Percentiles rank a stretch among this genome's conserved stretches.
These are phyloP conservation scores for Tetragonia tetragonoides DNA, from an alignment of 148 eudicot species.

Conservation along the genomic window DNA sequence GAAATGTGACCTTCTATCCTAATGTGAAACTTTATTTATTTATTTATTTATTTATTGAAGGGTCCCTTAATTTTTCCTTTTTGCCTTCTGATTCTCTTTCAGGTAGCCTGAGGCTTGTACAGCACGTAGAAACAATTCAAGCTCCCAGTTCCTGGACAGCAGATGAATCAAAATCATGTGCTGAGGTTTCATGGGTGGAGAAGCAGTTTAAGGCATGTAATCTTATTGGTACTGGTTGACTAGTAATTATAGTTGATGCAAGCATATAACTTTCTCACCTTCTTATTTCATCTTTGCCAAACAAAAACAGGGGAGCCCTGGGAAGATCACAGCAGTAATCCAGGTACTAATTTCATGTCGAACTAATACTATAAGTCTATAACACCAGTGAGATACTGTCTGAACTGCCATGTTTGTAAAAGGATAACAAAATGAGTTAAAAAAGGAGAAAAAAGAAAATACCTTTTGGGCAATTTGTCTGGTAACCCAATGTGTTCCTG, in stretches of 20 bases:
- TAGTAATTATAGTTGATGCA: background rate
- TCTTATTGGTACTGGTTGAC: background rate
- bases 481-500: background rate
- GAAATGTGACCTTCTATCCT: background rate
- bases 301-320: slow-evolving; percentile 58
- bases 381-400: background rate
- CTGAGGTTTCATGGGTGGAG: slow-evolving; percentile 57
- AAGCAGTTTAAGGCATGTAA: slow-evolving; percentile 54
- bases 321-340: slow-evolving; percentile 53
- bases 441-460: background rate
- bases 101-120: slow-evolving; percentile 81
- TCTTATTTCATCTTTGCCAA: slow-evolving; percentile 16
- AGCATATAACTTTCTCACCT: slow-evolving; percentile 11
- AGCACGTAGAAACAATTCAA: slow-evolving; percentile 74
- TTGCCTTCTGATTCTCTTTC: slow-evolving; percentile 17
- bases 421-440: too few relatives aligned
- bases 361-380: background rate
- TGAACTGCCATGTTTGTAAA: background rate
- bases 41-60: background rate
- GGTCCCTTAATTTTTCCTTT: background rate
- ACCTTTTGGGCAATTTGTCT: background rate
- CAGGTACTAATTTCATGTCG: slow-evolving; percentile 44
- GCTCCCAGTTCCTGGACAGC: slow-evolving; percentile 57
- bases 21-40: background rate
- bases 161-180: slow-evolving; percentile 52